These are phyloP conservation scores for Thalassiosira exigua DNA, from an alignment of 352 stramenopile genomes.

Conservation along the genomic window DNA sequence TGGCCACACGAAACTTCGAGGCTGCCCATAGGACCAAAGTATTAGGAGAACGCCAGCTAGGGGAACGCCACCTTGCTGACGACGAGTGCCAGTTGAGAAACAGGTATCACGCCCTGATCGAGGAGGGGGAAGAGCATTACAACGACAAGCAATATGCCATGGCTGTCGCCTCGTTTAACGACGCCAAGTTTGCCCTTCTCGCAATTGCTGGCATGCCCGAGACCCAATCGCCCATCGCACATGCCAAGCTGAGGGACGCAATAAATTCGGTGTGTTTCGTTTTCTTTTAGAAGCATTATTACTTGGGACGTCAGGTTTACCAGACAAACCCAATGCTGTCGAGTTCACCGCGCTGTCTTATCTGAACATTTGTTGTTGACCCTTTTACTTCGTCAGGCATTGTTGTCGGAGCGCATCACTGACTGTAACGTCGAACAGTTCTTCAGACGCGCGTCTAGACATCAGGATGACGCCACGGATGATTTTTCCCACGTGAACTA, in stretches of 20 bases:
- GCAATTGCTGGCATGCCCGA: neutral
- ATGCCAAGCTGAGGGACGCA: neutral
- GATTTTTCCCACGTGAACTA: neutral
- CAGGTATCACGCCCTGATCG: neutral
- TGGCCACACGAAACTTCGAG: no score
- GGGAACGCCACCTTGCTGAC: no score
- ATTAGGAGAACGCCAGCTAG: no score
- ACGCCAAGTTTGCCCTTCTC: constrained; percentile 9
- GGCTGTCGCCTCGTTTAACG: constrained; percentile 3
- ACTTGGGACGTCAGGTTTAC: no score
- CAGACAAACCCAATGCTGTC: no score
- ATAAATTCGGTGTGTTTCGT: constrained; percentile 12
- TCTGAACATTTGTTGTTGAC: no score
- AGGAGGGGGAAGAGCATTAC: constrained; percentile 2
- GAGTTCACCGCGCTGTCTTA: no score
- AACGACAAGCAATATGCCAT: neutral
- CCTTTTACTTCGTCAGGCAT: no score
- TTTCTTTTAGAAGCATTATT: no score
- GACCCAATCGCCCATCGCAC: no score
- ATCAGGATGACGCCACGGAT: neutral
- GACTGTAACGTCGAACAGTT: neutral
- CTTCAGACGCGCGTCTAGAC: neutral
- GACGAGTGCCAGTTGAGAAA: no score
- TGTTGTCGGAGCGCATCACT: constrained; percentile 14
- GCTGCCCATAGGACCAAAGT: no score